These are phyloP conservation scores for Yarrowia yakushimensis DNA, from an alignment of 805 yeast genomes.

Conservation along the genomic window DNA sequence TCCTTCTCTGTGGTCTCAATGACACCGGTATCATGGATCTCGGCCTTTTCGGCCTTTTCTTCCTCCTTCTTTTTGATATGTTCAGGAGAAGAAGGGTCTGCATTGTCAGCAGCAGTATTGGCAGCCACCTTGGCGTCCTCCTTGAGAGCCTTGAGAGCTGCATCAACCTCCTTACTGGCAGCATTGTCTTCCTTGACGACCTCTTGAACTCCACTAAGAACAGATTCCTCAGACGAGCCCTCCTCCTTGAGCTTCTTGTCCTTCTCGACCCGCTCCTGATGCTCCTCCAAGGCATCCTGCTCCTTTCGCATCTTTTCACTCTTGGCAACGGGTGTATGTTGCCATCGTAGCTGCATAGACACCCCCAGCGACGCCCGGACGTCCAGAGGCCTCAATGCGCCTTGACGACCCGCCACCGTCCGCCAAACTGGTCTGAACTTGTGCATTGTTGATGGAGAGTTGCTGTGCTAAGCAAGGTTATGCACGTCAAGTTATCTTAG, in stretches of 20 bases:
- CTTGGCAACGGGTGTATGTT: slow-evolving; percentile 19
- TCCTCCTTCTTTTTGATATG: slow-evolving; percentile 26
- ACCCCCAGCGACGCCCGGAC: background rate
- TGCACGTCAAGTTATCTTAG: too few species aligned
- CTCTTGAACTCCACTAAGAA: background rate
- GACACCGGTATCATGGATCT: slow-evolving; percentile 31
- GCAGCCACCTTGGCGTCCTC: background rate
- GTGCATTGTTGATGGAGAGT: background rate
- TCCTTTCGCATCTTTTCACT: slow-evolving; percentile 15
- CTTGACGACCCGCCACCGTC: background rate
- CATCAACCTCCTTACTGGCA: background rate
- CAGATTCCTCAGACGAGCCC: background rate
- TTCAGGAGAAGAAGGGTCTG: slow-evolving; percentile 13
- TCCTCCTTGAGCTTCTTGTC: background rate
- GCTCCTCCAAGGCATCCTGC: slow-evolving; percentile 19
- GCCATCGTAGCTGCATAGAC: background rate
- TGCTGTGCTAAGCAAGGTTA: background rate
- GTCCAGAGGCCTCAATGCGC: background rate
- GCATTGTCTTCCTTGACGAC: background rate
- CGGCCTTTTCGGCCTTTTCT: slow-evolving; percentile 23
- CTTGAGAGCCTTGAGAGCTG: background rate
- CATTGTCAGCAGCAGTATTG: background rate
- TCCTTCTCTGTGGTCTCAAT: slow-evolving; percentile 31
- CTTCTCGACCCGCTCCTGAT: slow-evolving; percentile 5
- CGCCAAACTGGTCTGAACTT: background rate